Base-by-base conservation (phyloP, 2,329 filamentous ascomycete species). In the Colletotrichum trifolii region DNA sequence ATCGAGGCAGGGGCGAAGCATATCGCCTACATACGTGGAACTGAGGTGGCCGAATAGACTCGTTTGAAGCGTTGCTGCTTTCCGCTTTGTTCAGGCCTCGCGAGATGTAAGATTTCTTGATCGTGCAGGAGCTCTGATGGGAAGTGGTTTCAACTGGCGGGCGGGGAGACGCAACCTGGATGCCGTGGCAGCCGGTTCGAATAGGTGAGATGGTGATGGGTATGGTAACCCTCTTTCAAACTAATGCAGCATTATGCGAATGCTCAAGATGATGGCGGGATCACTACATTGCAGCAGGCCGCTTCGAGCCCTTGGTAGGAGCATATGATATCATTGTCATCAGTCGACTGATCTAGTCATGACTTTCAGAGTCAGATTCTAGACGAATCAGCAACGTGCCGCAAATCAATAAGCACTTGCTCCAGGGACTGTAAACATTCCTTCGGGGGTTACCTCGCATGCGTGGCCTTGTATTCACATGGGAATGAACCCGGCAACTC, bases 61-160 rank as follows among this genome's bases (percentile, higher is more conserved):
- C 52, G 52, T 53, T 60, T 62, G 25, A 55, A 42, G 40, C 36
- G 47, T 38, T 49, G 4, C 17, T 48, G 36, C 36, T 25, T 36
- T 42, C 52, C 35, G 17, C 46, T 53, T 33, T 36, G 40, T 52
- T 56, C 38, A 34, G 46, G 36, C 46, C 40, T 33, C n/a, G 6
- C 3, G 52, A 17, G 6, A 65, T 39, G 58, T 53, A 35, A n/a
- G 62, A 56, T 62, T 57, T 60, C 33, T 8, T 56, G 52, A 55
- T 15, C 46, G 17, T 53, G 42, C 62, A 57, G 52, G 42, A 62
- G 39, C 52, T 61, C 40, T 65, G 52, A 15, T 56, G 15, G 42
- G 15, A 50, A 38, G 38, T 33, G 62, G 58, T 65, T 62, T 65
- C 62, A 62, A 52, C 62, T 36, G 40, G 57, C 35, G 13, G 40